These are phyloP conservation scores for Rhizopus stolonifer DNA, from an alignment of 371 early-diverging fungal species.

Conservation along the genomic window DNA sequence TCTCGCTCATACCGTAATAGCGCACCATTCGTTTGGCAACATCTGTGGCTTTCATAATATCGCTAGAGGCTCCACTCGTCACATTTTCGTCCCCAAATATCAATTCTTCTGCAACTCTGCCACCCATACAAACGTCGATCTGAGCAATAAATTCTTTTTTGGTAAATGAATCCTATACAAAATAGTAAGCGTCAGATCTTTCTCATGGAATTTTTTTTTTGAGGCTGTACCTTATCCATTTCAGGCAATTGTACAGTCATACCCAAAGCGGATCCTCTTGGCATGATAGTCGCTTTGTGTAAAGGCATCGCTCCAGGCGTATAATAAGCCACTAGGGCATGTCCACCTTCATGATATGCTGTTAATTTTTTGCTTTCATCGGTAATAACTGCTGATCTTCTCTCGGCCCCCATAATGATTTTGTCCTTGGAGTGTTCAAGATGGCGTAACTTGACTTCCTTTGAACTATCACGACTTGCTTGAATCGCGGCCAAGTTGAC, in stretches of 20 bases:
- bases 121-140: slow-evolving; percentile 97
- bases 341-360: slow-evolving; percentile 98
- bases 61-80: slow-evolving; percentile 91
- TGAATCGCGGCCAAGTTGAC: slow-evolving; percentile 95
- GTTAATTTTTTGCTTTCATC: slow-evolving; percentile 85
- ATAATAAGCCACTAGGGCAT: slow-evolving; percentile 92
- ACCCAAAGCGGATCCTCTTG: slow-evolving; percentile 90
- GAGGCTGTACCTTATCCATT: slow-evolving; percentile 70
- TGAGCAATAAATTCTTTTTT: slow-evolving; percentile 84
- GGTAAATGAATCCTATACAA: slow-evolving; percentile 66
- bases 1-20: slow-evolving; percentile 93
- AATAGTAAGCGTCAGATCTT: not conserved
- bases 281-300: slow-evolving; percentile 98
- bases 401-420: slow-evolving; percentile 96
- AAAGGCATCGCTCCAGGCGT: slow-evolving; percentile 96
- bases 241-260: slow-evolving; percentile 95
- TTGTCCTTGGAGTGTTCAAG: slow-evolving; percentile 97
- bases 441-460: slow-evolving; percentile 72
- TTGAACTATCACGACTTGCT: slow-evolving; percentile 78
- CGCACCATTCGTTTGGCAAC: slow-evolving; percentile 93
- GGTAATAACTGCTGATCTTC: slow-evolving; percentile 88
- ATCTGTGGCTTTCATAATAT: slow-evolving; percentile 88
- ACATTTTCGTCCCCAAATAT: slow-evolving; percentile 93
- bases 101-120: slow-evolving; percentile 94
- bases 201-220: not conserved